Conservation (phyloP, 306 rosid species). For the Gleditsia sinensis region DNA sequence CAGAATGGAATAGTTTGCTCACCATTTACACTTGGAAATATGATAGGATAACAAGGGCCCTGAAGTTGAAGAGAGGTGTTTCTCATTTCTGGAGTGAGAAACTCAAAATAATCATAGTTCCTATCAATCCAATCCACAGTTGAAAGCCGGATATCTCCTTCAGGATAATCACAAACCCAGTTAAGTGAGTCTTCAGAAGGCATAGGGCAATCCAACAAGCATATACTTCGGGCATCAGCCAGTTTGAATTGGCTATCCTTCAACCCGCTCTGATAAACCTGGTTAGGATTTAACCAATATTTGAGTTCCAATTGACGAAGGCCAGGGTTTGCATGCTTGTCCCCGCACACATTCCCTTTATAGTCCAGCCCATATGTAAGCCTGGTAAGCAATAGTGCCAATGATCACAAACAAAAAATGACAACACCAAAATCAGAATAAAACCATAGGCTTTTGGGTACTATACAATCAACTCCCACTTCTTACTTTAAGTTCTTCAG, state of each 20-base stretch:
- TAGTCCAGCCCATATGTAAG: conserved; percentile 95
- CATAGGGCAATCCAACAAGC: conserved; percentile 80
- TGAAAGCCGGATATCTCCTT: conserved; percentile 75
- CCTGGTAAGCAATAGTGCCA: conserved; percentile 50
- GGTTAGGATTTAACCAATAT: conserved; percentile 94
- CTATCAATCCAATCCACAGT: conserved; percentile 72
- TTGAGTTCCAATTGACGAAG: conserved; percentile 76
- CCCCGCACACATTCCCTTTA: conserved; percentile 94
- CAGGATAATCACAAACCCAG: conserved; percentile 99
- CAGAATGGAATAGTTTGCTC: conserved; percentile 26
- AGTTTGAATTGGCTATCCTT: conserved; percentile 68
- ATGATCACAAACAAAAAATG: conserved; percentile 25
- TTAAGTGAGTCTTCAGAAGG: conserved; percentile 80
- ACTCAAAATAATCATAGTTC: conserved; percentile 85
- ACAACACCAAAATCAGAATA: conserved; percentile 21
- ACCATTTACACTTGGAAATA: conserved; percentile 97
- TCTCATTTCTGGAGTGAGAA: conserved; percentile 91
- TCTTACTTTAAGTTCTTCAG: not conserved
- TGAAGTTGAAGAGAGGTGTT: conserved; percentile 93
- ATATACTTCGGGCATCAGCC: conserved; percentile 78
- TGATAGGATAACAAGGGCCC: conserved; percentile 98
- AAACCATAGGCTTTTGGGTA: not conserved
- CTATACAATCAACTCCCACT: conserved; percentile 16
- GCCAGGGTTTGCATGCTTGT: conserved; percentile 74
- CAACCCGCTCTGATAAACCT: conserved; percentile 89